These are phyloP conservation scores for Tieghemostelium lacteum DNA, from an alignment of 78 protist species.

Conservation along the genomic window DNA sequence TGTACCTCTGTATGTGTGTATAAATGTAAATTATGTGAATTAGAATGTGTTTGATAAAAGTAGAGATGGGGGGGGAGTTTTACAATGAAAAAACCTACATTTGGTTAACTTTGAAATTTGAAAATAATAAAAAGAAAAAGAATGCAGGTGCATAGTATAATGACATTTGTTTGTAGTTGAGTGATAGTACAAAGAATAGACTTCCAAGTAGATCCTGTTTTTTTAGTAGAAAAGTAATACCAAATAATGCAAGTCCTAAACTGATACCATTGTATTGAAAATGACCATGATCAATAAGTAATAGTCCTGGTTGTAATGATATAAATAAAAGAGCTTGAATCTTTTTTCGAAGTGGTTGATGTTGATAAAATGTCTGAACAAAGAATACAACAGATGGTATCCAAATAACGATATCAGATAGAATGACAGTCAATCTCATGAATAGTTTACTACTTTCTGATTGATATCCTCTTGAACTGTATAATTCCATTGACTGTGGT, in stretches of 20 bases:
- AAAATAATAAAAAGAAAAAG: conserved; percentile 78
- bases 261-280: conserved; percentile 95
- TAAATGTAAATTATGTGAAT: neutral
- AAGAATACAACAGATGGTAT: conserved; percentile 83
- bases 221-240: conserved; percentile 5
- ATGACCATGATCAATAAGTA: conserved; percentile 98
- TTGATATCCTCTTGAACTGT: conserved; percentile 94
- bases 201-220: conserved; percentile 47
- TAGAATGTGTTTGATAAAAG: neutral
- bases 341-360: neutral
- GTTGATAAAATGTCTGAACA: conserved; percentile 13
- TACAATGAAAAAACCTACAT: conserved; percentile 11
- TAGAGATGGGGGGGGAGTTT: too few relatives aligned
- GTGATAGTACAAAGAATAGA: conserved; percentile 77
- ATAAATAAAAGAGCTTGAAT: conserved; percentile 60
- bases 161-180: conserved; percentile 94
- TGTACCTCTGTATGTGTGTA: neutral
- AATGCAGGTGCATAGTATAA: conserved; percentile 92
- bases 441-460: conserved; percentile 55
- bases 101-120: conserved; percentile 24
- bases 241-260: conserved; percentile 90
- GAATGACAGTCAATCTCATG: conserved; percentile 92
- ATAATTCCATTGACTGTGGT: conserved; percentile 88
- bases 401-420: conserved; percentile 88
- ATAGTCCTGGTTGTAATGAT: conserved; percentile 85